Percentiles rank a stretch among this genome's conserved stretches.
phyloP scores from a whole-genome alignment of 2,329 filamentous ascomycete genomes.

The Dendrostoma leiphaemia region DNA sequence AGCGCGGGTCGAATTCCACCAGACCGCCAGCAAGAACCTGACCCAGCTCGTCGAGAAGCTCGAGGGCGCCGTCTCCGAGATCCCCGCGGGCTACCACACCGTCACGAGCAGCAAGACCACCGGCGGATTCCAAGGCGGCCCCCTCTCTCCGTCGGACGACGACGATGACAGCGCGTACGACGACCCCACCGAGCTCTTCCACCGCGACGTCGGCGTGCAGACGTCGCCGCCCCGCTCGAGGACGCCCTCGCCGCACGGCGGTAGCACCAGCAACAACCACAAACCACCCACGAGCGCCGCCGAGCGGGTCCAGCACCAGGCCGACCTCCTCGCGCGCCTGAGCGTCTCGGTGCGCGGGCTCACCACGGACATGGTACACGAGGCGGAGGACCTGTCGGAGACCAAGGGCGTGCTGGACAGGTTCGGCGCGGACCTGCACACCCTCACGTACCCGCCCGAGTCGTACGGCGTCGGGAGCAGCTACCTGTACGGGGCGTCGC shows the following conservation, averaged over 20 bases:
- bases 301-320: constrained; percentile 34
- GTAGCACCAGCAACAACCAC: constrained; percentile 6
- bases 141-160: constrained; percentile 20
- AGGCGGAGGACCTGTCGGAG: constrained; percentile 49
- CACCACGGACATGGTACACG: constrained; percentile 39
- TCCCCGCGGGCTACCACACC: constrained; percentile 41
- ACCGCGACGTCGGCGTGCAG: constrained; percentile 77
- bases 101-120: constrained; percentile 23
- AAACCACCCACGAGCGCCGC: constrained; percentile 27
- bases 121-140: constrained; percentile 16
- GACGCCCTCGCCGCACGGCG: constrained; percentile 19
- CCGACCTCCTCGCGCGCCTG: constrained; percentile 41
- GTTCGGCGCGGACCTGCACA: constrained; percentile 65
- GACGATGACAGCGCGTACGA: constrained; percentile 48
- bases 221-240: constrained; percentile 57
- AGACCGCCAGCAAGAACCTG: constrained; percentile 44
- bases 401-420: constrained; percentile 53
- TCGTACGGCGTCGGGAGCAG: constrained; percentile 36
- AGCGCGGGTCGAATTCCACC: constrained; percentile 52
- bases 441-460: constrained; percentile 46
- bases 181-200: constrained; percentile 76
- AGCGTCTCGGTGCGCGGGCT: constrained; percentile 40
- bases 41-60: constrained; percentile 47
- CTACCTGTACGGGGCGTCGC: constrained; percentile 42
- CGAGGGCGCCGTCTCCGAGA: constrained; percentile 57